Evolutionary conservation across 2,329 filamentous ascomycete species (phyloP).

Genomic region (Hirsutella rhossiliensis): DNA sequence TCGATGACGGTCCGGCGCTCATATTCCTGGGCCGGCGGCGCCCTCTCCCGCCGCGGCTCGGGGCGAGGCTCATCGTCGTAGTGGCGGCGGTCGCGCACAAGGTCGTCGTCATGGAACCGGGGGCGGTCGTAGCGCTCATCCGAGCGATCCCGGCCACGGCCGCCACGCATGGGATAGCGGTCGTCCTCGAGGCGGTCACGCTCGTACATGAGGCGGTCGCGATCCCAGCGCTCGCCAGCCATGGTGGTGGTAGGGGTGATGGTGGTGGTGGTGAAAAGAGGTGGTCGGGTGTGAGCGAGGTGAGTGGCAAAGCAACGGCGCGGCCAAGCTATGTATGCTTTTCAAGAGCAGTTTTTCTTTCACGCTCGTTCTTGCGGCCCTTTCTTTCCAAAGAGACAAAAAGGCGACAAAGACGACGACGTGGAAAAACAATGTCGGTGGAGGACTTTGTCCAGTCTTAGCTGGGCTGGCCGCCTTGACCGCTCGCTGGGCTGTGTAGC

Average conservation of each 20-base stretch:
- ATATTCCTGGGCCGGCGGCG: conserved; percentile 26
- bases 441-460: not conserved
- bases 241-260: conserved; percentile 7
- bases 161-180: conserved; percentile 25
- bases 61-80: conserved; percentile 41
- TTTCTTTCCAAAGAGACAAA: no score
- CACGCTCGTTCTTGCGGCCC: no score
- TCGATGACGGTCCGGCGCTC: conserved; percentile 43
- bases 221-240: conserved; percentile 36
- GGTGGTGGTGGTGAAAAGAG: not conserved
- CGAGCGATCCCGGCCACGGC: conserved; percentile 30
- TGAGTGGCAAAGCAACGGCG: not conserved
- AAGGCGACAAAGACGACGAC: not conserved
- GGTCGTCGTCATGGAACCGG: conserved; percentile 33
- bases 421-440: not conserved
- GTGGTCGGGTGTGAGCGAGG: not conserved
- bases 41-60: conserved; percentile 17
- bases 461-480: not conserved
- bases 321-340: not conserved
- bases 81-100: conserved; percentile 36
- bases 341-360: no score
- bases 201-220: conserved; percentile 33
- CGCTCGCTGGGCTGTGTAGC: not conserved
- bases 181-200: conserved; percentile 38
- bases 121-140: conserved; percentile 38